phyloP scores from a whole-genome alignment of 192 early-diverging fungal species.

The Allomyces javanicus region DNA sequence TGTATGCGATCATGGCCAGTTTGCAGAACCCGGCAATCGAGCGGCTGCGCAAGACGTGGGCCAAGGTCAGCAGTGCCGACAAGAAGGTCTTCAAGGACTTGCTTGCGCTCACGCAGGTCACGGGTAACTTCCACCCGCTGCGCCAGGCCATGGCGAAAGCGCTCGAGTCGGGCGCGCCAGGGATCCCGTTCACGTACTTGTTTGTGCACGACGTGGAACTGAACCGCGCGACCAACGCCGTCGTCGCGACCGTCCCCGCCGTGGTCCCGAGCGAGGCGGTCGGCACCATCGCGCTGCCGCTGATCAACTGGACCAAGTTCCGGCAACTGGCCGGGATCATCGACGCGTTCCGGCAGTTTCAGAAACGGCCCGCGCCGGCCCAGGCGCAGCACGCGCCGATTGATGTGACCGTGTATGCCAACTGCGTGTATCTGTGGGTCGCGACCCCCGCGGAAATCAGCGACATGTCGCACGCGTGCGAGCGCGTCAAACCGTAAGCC shows the following conservation, averaged over 20 bases:
- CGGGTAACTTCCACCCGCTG: neutral
- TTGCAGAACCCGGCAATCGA: neutral
- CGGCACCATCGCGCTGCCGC: neutral
- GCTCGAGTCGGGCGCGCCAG: neutral
- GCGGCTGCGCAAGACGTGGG: neutral
- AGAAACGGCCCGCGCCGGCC: neutral
- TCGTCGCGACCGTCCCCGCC: neutral
- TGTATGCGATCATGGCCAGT: neutral
- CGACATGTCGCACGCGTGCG: too few species aligned
- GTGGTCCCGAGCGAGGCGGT: neutral
- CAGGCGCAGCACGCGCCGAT: neutral
- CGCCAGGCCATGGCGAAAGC: neutral
- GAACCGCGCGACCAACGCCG: neutral
- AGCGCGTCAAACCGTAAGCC: too few species aligned
- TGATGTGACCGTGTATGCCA: neutral
- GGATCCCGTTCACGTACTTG: neutral
- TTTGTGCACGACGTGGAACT: neutral
- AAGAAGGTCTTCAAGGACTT: neutral
- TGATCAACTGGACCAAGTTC: neutral
- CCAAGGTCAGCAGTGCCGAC: neutral
- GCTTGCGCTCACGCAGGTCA: neutral
- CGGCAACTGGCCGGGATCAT: neutral
- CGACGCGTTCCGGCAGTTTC: neutral
- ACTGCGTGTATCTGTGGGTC: neutral
- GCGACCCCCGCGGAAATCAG: too few species aligned